Evolutionary conservation across 192 early-diverging fungal genomes (phyloP).

Genomic region (Chytriomyces sp.): DNA sequence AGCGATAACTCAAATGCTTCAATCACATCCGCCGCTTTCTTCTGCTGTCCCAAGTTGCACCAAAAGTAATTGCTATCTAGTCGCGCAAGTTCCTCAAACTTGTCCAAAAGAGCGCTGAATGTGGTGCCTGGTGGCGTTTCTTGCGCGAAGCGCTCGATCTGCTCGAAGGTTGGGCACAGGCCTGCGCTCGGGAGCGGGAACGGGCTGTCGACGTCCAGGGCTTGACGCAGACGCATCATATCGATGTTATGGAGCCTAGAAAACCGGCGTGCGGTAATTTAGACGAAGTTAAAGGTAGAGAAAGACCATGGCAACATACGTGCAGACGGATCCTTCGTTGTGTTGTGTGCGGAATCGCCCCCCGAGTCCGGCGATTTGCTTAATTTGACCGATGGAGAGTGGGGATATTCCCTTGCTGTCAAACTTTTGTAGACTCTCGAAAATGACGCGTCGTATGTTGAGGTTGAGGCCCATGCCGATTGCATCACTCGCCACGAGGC

Average conservation of each 20-base stretch:
- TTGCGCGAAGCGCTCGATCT: constrained; percentile 75
- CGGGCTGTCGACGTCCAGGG: constrained; percentile 20
- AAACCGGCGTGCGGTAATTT: neutral
- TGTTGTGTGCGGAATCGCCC: constrained; percentile 79
- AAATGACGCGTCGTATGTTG: constrained; percentile 88
- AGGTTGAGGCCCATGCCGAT: constrained; percentile 98
- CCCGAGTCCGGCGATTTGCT: constrained; percentile 93
- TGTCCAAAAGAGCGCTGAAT: constrained; percentile 66
- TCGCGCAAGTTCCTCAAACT: constrained; percentile 72
- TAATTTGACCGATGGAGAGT: constrained; percentile 76
- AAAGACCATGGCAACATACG: constrained; percentile 46
- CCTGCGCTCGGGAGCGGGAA: constrained; percentile 59
- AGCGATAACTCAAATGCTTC: constrained; percentile 59
- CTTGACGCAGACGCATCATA: constrained; percentile 25
- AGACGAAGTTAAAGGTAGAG: constrained; percentile 7
- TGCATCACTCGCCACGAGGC: constrained; percentile 93
- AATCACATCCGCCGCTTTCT: constrained; percentile 63
- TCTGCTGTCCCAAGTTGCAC: constrained; percentile 71
- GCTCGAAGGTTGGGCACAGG: constrained; percentile 71
- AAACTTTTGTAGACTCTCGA: constrained; percentile 77
- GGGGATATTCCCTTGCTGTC: constrained; percentile 60
- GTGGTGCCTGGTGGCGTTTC: constrained; percentile 67
- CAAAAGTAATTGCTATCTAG: constrained; percentile 72
- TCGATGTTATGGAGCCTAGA: constrained; percentile 35
- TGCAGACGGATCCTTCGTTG: constrained; percentile 69